These are phyloP conservation scores for Ustilaginoidea virens DNA, from an alignment of 2,329 filamentous ascomycete genomes.

Conservation along the genomic window DNA sequence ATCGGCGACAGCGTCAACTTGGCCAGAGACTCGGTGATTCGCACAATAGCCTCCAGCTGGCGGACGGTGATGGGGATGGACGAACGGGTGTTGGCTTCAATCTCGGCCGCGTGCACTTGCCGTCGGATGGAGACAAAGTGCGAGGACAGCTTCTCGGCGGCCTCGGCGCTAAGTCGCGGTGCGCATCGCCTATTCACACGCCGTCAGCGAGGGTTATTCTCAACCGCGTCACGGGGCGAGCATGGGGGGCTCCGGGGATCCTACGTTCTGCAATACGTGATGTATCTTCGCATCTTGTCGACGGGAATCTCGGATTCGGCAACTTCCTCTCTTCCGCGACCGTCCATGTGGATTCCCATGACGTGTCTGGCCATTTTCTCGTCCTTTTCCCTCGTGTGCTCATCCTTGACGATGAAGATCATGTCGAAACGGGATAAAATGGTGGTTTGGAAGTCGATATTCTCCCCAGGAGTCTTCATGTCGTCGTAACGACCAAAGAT, in stretches of 20 bases:
- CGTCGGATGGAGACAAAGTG: constrained; percentile 94
- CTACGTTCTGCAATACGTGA: constrained; percentile 91
- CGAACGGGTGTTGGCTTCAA: constrained; percentile 77
- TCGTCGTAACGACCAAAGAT: constrained; percentile 98
- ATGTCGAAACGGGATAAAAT: constrained; percentile 98
- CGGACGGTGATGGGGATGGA: constrained; percentile 96
- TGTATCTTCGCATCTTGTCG: constrained; percentile 94
- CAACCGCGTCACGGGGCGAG: not conserved
- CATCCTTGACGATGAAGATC: constrained; percentile 97
- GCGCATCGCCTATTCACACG: constrained; percentile 56
- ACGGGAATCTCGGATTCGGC: constrained; percentile 79
- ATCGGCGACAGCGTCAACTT: constrained; percentile 78
- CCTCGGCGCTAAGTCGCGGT: constrained; percentile 76
- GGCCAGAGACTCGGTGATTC: constrained; percentile 89
- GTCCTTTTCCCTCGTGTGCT: constrained; percentile 79
- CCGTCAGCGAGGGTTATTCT: constrained; percentile 13
- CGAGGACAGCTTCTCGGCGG: constrained; percentile 87
- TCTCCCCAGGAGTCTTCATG: constrained; percentile 92
- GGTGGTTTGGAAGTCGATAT: constrained; percentile 98
- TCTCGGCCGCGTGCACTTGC: constrained; percentile 82
- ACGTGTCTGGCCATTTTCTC: constrained; percentile 93
- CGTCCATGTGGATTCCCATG: constrained; percentile 93
- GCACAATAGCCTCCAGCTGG: constrained; percentile 91
- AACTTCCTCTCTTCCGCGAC: constrained; percentile 66
- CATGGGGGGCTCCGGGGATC: constrained; percentile 44